Evolutionary conservation across 192 early-diverging fungal genomes (phyloP).

Genomic region (Coemansia sp.): DNA sequence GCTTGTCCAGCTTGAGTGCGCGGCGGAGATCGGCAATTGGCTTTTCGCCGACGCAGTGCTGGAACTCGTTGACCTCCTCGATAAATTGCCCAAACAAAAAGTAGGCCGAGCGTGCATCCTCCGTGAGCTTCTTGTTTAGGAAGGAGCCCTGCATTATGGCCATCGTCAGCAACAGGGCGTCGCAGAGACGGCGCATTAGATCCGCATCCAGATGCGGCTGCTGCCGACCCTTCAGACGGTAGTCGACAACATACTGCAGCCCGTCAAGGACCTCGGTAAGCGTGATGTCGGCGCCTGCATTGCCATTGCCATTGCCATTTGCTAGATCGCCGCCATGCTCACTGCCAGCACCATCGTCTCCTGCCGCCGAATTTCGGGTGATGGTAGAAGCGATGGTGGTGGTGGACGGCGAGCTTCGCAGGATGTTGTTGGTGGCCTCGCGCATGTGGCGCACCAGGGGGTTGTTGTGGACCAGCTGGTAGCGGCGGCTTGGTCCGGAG

Average conservation of each 20-base stretch:
- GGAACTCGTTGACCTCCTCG: slow-evolving; percentile 91
- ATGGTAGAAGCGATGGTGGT: slow-evolving; percentile 27
- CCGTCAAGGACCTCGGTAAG: slow-evolving; percentile 77
- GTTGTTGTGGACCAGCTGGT: slow-evolving; percentile 49
- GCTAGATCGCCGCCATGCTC: neutral
- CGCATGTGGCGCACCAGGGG: slow-evolving; percentile 43
- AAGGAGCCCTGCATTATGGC: slow-evolving; percentile 62
- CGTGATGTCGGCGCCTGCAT: slow-evolving; percentile 25
- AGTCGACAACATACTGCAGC: slow-evolving; percentile 93
- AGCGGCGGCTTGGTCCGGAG: slow-evolving; percentile 23
- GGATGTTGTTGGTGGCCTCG: slow-evolving; percentile 36
- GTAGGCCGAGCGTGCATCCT: slow-evolving; percentile 84
- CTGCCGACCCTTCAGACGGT: slow-evolving; percentile 82
- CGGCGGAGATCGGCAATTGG: slow-evolving; percentile 79
- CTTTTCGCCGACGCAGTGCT: slow-evolving; percentile 72
- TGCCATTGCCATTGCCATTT: neutral
- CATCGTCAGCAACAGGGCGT: slow-evolving; percentile 83
- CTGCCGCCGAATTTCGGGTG: slow-evolving; percentile 12
- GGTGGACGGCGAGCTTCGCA: slow-evolving; percentile 45
- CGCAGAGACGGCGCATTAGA: slow-evolving; percentile 84
- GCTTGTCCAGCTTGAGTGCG: slow-evolving; percentile 61
- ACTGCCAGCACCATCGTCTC: neutral
- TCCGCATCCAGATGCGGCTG: slow-evolving; percentile 74
- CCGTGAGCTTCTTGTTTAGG: slow-evolving; percentile 61
- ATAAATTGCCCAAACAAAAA: slow-evolving; percentile 93